Percentiles rank a stretch among this genome's conserved stretches.
Conservation (phyloP, 164 flowering plant genomes). For the Annona cherimola region DNA sequence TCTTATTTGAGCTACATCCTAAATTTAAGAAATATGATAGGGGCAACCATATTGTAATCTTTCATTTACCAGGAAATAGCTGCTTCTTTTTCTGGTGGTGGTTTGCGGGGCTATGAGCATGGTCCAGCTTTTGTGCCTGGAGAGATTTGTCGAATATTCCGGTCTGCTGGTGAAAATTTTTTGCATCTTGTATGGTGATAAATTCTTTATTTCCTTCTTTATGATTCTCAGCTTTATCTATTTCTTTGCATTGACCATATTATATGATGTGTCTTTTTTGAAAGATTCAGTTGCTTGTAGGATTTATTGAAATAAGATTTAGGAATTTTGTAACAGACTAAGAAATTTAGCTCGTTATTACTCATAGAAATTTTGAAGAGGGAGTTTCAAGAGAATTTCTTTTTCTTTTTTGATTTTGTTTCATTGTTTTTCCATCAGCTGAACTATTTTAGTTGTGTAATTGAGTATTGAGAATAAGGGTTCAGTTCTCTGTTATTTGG, state of each 20-base stretch:
- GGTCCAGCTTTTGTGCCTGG: conserved; percentile 96
- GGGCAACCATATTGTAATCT: background rate
- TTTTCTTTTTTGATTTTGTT: background rate
- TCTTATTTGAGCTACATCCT: background rate
- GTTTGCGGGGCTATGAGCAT: conserved; percentile 60
- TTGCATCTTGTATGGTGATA: conserved; percentile 60
- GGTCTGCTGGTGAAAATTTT: conserved; percentile 79
- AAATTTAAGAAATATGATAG: background rate
- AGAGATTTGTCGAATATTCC: conserved; percentile 80
- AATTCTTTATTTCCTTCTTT: background rate
- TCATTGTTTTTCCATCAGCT: background rate
- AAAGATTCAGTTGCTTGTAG: too few species aligned
- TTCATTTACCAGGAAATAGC: conserved; percentile 73
- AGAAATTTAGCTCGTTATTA: background rate
- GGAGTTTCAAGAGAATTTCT: background rate
- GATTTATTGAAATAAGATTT: too few species aligned
- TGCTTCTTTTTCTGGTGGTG: conserved; percentile 83
- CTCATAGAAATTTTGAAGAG: too few species aligned
- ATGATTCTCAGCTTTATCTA: background rate
- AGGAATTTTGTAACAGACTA: background rate
- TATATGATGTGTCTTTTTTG: too few species aligned
- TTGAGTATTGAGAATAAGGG: background rate
- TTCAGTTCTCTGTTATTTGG: too few species aligned
- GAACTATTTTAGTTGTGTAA: too few species aligned
- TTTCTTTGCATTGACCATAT: background rate